Evolutionary conservation across 1,139 yeast species (phyloP).

Genomic region (Diutina sp.): DNA sequence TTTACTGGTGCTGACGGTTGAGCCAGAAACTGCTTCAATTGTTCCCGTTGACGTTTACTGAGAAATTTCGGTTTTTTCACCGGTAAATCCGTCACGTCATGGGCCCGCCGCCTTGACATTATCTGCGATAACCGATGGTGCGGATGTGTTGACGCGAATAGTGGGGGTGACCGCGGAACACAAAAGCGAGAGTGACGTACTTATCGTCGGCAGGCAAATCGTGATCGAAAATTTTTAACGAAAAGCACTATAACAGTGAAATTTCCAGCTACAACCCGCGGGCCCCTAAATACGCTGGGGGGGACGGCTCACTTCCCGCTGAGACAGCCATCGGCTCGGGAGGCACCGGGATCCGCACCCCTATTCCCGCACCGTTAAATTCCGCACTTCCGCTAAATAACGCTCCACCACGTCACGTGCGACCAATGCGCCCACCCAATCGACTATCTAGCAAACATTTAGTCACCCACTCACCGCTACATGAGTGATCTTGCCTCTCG

Average conservation of each 20-base stretch:
- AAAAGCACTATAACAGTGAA: no score
- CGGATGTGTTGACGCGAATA: background rate
- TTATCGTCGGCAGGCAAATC: no score
- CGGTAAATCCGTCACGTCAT: slow-evolving; percentile 3
- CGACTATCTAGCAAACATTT: slow-evolving; percentile 1
- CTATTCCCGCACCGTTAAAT: background rate
- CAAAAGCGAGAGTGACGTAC: background rate
- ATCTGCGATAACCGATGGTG: background rate
- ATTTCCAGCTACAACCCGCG: no score
- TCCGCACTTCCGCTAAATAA: slow-evolving; percentile 9
- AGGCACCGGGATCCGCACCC: background rate
- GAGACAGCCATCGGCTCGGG: background rate
- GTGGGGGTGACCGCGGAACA: background rate
- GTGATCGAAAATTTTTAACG: no score
- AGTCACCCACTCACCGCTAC: background rate
- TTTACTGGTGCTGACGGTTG: background rate
- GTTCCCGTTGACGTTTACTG: slow-evolving; percentile 6
- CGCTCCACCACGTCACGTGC: slow-evolving; percentile 5
- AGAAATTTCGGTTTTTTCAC: slow-evolving; percentile 4
- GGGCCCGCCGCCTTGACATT: background rate
- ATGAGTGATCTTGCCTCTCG: background rate
- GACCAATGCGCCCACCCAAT: background rate
- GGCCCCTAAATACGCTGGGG: no score
- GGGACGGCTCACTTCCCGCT: no score
- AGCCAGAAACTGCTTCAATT: background rate